Conservation (phyloP, 768 basidiomycete species). For the Austroboletus festivus region DNA sequence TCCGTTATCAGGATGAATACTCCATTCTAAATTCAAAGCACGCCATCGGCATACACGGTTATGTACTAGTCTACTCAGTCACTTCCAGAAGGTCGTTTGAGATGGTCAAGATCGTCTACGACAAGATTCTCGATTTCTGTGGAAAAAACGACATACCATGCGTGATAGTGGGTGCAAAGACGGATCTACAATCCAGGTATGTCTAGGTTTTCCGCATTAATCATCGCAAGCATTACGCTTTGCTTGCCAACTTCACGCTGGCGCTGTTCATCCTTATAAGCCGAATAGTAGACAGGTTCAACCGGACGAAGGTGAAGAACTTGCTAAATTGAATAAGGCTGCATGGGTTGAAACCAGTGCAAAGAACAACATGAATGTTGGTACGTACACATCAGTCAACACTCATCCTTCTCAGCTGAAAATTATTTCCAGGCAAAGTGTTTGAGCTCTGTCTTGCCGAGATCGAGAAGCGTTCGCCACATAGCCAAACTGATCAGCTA, state of each 20-base stretch:
- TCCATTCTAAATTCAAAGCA: slow-evolving; percentile 91
- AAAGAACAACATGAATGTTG: slow-evolving; percentile 81
- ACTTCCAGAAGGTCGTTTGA: slow-evolving; percentile 87
- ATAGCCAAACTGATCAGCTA: slow-evolving; percentile 42
- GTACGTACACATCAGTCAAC: slow-evolving; percentile 47
- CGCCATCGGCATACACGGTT: slow-evolving; percentile 96
- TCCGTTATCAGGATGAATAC: slow-evolving; percentile 71
- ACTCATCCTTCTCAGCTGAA: not conserved
- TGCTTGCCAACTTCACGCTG: slow-evolving; percentile 12
- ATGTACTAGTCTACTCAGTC: slow-evolving; percentile 94
- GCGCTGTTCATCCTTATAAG: slow-evolving; percentile 31
- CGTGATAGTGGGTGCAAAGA: slow-evolving; percentile 92
- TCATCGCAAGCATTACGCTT: slow-evolving; percentile 9
- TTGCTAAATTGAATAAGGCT: slow-evolving; percentile 69
- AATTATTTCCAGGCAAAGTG: slow-evolving; percentile 55
- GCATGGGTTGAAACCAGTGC: slow-evolving; percentile 90
- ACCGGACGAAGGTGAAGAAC: slow-evolving; percentile 65
- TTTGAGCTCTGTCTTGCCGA: slow-evolving; percentile 82
- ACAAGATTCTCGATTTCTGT: slow-evolving; percentile 89
- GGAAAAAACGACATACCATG: slow-evolving; percentile 84
- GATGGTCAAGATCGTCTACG: slow-evolving; percentile 89
- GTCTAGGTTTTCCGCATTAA: slow-evolving; percentile 29
- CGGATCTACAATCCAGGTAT: slow-evolving; percentile 75
- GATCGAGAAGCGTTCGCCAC: slow-evolving; percentile 72
- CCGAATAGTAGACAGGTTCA: slow-evolving; percentile 66